Conservation (phyloP, 768 basidiomycete genomes). For the Pleurotus giganteus region DNA sequence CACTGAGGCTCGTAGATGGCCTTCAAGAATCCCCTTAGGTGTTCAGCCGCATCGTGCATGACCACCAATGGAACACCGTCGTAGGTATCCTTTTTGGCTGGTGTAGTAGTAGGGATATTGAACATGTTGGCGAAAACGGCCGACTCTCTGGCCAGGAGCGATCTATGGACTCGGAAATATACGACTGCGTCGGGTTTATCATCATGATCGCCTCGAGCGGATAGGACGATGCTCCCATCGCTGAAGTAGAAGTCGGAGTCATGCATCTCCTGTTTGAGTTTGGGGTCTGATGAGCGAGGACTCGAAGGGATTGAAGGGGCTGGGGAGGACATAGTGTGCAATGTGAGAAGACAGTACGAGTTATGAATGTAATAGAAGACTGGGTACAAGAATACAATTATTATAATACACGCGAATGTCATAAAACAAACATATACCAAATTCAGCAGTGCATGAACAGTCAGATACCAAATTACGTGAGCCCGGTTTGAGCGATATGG, state of each 20-base stretch:
- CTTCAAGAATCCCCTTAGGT: constrained; percentile 10
- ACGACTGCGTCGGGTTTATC: background rate
- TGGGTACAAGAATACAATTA: too few relatives aligned
- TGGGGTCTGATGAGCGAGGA: background rate
- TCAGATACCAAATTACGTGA: too few relatives aligned
- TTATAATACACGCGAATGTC: too few relatives aligned
- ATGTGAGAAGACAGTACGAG: too few relatives aligned
- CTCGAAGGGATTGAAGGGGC: background rate
- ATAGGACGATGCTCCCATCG: constrained; percentile 14
- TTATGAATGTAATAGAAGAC: too few relatives aligned
- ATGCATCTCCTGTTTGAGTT: background rate
- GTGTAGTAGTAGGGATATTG: constrained; percentile 10
- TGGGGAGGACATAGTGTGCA: background rate
- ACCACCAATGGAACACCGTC: constrained; percentile 15
- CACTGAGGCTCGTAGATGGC: constrained; percentile 10
- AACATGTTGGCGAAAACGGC: constrained; percentile 14
- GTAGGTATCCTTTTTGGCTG: constrained; percentile 1
- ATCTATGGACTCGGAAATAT: constrained; percentile 15
- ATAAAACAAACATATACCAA: too few relatives aligned
- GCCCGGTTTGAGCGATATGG: constrained; percentile 56
- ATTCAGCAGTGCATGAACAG: too few relatives aligned
- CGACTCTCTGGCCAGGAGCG: constrained; percentile 11
- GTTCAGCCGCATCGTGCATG: constrained; percentile 10
- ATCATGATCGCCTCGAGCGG: background rate
- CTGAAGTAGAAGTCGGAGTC: constrained; percentile 11